phyloP scores from a whole-genome alignment of 1,284 basidiomycete genomes.

The Stygiomarasmius scandens region DNA sequence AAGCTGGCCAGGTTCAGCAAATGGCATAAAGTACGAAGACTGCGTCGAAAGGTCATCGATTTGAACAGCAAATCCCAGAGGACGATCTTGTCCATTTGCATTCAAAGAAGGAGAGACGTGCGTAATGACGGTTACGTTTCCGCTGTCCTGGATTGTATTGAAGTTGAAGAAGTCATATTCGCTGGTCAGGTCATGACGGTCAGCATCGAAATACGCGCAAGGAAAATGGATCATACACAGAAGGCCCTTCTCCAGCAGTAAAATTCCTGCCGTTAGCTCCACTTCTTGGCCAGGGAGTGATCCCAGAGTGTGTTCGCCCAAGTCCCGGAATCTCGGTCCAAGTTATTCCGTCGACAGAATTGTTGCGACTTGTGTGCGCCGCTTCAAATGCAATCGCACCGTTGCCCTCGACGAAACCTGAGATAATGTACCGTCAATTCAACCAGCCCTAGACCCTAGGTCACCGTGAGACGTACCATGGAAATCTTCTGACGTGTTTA shows the following conservation, averaged over 20 bases:
- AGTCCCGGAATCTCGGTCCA: constrained; percentile 65
- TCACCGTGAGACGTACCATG: constrained; percentile 41
- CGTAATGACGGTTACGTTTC: constrained; percentile 50
- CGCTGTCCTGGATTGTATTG: constrained; percentile 30
- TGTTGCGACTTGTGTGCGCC: constrained; percentile 57
- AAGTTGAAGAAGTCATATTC: constrained; percentile 72
- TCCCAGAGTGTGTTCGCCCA: constrained; percentile 60
- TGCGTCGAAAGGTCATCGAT: constrained; percentile 50
- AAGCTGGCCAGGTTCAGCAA: constrained; percentile 47
- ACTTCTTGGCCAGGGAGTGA: constrained; percentile 63
- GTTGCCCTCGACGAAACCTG: constrained; percentile 66
- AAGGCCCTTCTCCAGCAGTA: constrained; percentile 61
- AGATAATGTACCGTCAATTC: not conserved
- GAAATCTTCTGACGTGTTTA: constrained; percentile 43
- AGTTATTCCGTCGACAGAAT: constrained; percentile 48
- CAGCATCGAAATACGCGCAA: no score
- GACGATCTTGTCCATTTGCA: constrained; percentile 52
- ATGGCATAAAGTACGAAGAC: constrained; percentile 55
- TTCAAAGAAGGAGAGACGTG: constrained; percentile 65
- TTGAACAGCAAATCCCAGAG: constrained; percentile 58
- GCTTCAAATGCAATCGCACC: constrained; percentile 70
- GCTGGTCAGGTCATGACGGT: constrained; percentile 26
- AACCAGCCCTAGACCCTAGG: no score
- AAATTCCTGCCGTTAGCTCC: constrained; percentile 56
- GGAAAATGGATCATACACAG: constrained; percentile 44